Evolutionary conservation across 2,329 filamentous ascomycete species (phyloP), one percentile per base, ranked within the genome.

Genomic region (Hymenoscyphus repandus): DNA sequence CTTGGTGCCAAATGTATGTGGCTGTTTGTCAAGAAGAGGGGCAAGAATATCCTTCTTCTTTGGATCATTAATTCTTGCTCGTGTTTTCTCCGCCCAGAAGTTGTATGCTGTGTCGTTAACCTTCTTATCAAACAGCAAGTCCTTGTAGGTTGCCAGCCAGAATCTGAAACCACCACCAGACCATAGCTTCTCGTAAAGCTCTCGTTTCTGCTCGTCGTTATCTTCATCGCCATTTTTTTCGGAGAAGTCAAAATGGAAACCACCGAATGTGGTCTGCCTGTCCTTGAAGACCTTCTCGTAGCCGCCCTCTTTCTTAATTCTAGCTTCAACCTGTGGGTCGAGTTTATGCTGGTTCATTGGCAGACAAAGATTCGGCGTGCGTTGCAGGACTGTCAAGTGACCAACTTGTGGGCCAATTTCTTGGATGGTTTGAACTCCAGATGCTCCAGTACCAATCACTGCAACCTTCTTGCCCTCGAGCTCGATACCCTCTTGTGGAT

Each of bases 341-440:
- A 81, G 58, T 2, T 64, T 48, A 1, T 69, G 64, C 55, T 81
- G 76, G 1, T 72, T 66, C 77, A 85, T 82, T 0, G 82, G 82
- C 0, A 84, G 60, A 11, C 74, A 77, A 11, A 77, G 71, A 50
- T 80, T 82, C 0, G 80, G 78, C 1, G 77, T 83, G 15, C 81
- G 70, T 53, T 83, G 74, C 58, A 81, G 80, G 2, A 82, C 74
- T 2, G 64, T 68, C 33, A 71, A 49, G 17, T 66, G n/a, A 62
- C 61, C 49, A 70, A 73, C 3, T 68, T 70, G 9, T 65, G 69
- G 15, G 58, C 67, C 39, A 64, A 61, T 40, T 38, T 62, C 60
- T 42, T 63, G 61, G 10, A 58, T 57, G 7, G 45, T 52, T 48
- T 63, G 60, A 2, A 64, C 54, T 15, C 62, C 63, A 18, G 59